Evolutionary conservation across 1,139 yeast genomes (phyloP), one percentile per base, ranked within the genome.

Genomic region (Ogataea hybrid): DNA sequence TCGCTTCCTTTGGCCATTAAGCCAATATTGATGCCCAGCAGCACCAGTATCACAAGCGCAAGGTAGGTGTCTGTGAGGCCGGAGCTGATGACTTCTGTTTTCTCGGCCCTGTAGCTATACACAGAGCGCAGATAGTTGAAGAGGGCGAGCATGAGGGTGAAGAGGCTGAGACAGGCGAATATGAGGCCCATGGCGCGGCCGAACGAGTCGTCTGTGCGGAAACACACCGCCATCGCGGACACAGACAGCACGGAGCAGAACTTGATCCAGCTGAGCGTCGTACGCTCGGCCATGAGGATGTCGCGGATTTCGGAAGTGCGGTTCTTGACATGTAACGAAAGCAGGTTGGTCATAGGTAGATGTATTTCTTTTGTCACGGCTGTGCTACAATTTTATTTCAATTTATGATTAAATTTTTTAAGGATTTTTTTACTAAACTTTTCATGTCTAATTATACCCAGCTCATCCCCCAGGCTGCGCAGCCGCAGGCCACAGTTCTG

Each of bases 401-500:
- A n/a, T n/a, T n/a, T n/a, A n/a, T n/a, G n/a, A n/a, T 18, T 20
- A 32, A 31, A 32, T 18, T 41, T 52, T 12, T 23, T 46, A n/a
- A 54, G 54, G 28, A 52, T 53, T 34, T 28, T 34, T 28, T 23
- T n/a, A n/a, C n/a, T n/a, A 25, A 35, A 8, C 11, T 25, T 23
- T 29, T 33, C 28, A 75, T 74, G 79, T 74, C 80, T 7, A 70
- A 73, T 51, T 76, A 75, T 52, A 71, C 79, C 12, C 76, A 70
- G 46, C 61, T 77, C 42, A 52, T 58, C 25, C 51, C 59, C 5
- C 62, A 59, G 35, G 35, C 32, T 20, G 48, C 43, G 22, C 64
- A 59, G 23, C 58, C 54, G 15, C 65, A 57, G 47, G 95, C 97
- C 20, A 92, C 97, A 2, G 95, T 92, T 48, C 77, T 92, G 48